A percentile compares a stretch with the other conserved stretches of the same genome.
These are phyloP conservation scores for Aaosphaeria arxii DNA, from an alignment of 2,329 filamentous ascomycete species.

Conservation along the genomic window DNA sequence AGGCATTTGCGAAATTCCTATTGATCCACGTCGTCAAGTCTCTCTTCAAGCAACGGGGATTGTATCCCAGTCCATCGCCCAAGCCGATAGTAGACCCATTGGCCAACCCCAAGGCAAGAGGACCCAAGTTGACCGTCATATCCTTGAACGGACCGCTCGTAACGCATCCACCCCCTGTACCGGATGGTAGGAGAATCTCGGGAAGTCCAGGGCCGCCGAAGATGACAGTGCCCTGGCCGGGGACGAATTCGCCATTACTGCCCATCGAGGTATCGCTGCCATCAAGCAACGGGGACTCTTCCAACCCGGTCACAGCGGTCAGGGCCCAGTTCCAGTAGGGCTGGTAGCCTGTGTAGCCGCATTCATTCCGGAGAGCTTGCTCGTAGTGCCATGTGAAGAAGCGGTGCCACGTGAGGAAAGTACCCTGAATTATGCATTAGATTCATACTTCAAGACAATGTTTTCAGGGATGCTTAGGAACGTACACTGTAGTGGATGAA, in stretches of 20 bases:
- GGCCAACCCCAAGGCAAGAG: conserved; percentile 15
- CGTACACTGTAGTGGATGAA: conserved; percentile 30
- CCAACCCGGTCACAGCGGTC: conserved; percentile 40
- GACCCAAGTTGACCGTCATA: conserved; percentile 31
- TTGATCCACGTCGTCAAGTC: conserved; percentile 33
- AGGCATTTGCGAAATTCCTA: conserved; percentile 19
- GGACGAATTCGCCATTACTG: conserved; percentile 45
- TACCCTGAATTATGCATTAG: conserved; percentile 13
- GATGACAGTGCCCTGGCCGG: conserved; percentile 14
- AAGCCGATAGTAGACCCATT: neutral
- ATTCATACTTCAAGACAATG: neutral
- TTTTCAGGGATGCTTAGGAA: neutral
- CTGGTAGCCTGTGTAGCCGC: conserved; percentile 43
- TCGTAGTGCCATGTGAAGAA: conserved; percentile 43
- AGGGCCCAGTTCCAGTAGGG: conserved; percentile 56
- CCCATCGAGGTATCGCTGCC: conserved; percentile 50
- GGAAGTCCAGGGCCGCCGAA: conserved; percentile 16
- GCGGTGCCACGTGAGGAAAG: conserved; percentile 41
- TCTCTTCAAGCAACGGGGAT: conserved; percentile 41
- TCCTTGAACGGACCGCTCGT: conserved; percentile 49
- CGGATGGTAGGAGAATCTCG: conserved; percentile 43
- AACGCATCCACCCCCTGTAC: conserved; percentile 57
- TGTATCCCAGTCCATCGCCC: conserved; percentile 28
- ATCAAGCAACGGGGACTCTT: conserved; percentile 56
- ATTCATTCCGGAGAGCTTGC: conserved; percentile 40